Evolutionary conservation across 2,329 filamentous ascomycete species (phyloP), one percentile per base, ranked within the genome.

Genomic region (Ustulina deusta): DNA sequence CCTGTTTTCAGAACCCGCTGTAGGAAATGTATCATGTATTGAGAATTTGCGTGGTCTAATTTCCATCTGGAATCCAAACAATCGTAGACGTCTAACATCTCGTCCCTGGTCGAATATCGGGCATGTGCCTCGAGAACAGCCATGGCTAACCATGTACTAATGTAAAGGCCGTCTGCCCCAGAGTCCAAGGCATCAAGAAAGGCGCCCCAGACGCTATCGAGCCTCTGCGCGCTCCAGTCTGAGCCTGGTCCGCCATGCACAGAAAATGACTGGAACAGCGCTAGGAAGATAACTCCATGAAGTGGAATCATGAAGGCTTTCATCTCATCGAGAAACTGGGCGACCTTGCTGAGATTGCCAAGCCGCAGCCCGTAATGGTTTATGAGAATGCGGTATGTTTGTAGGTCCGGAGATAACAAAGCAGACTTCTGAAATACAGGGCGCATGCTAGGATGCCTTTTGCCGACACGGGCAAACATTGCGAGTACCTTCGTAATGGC

Each of bases 211-310:
- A 93, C 87, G 48, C 83, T 84, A 49, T 90, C 85, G 2, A 98
- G 85, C n/a, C 89, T 86, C 71, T 86, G 80, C 34, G 83, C 82
- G 32, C 88, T 93, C 95, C 96, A 99, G 13, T 88, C 84, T 0
- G 90, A 89, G 70, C 89, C 79, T 0, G 83, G 76, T 29, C 89
- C 89, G 11, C 94, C 95, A 75, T 97, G 90, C 2, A 82, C 79
- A 36, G 86, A 84, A 76, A 98, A 99, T 0, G 92, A 94, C 74
- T 93, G 91, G 80, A 98, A 92, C 3, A 98, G 83, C 7, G 91
- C 86, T 42, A 96, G 83, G 75, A 95, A 97, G 27, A 97, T 87
- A 65, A 91, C 87, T 6, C 91, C 91, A 68, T 95, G 89, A 17
- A 95, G 81, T 0, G 89, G 87, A 3, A 97, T 83, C 2, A 85